Evolutionary conservation across 345 rosid species (phyloP), one percentile per base, ranked within the genome.

Genomic region (Abelmoschus esculentus): DNA sequence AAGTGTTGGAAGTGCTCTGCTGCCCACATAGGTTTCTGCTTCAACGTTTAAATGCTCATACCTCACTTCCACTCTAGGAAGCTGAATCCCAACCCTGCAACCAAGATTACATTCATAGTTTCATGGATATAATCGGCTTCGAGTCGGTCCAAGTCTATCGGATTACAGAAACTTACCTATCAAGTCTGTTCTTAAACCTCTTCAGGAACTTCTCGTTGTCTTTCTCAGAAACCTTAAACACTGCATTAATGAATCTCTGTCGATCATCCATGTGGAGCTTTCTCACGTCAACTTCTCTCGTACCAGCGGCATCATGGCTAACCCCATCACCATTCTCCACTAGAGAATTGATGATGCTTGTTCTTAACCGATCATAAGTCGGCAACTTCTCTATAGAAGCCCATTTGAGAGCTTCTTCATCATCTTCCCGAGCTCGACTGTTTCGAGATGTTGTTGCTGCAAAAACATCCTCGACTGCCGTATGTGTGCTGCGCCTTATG

Each of bases 371-470:
- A 56, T 81, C 86, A 72, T 89, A 90, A 0, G 98, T 93, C 6
- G 97, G 98, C 54, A 93, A 72, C 66, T 84, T 90, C 85, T 93
- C 98, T 22, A 93, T 87, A 49, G 98, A 93, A 3, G 97, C 97
- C 98, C 98, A 90, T 80, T 78, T 90, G 8, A 93, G 86, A n/a
- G 97, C 97, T 71, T 93, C 98, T 75, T 93, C 93, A 11, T 90
- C 98, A 61, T 87, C 93, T 38, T 80, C 86, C 2, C 6, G 38
- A 58, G 69, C 77, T 3, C 77, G 77, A 50, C 80, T 83, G 29
- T 86, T 76, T 54, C 87, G 75, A 1, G 90, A 83, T 2, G 81
- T 82, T 11, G 77, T 70, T 3, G 80, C 73, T 5, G 81, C 73
- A 65, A 88, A 86, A 12, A 86, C 78, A 11, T 88, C 96, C 2